These are phyloP conservation scores for Parascedosporium putredinis DNA, from an alignment of 2,329 filamentous ascomycete genomes.

Conservation along the genomic window DNA sequence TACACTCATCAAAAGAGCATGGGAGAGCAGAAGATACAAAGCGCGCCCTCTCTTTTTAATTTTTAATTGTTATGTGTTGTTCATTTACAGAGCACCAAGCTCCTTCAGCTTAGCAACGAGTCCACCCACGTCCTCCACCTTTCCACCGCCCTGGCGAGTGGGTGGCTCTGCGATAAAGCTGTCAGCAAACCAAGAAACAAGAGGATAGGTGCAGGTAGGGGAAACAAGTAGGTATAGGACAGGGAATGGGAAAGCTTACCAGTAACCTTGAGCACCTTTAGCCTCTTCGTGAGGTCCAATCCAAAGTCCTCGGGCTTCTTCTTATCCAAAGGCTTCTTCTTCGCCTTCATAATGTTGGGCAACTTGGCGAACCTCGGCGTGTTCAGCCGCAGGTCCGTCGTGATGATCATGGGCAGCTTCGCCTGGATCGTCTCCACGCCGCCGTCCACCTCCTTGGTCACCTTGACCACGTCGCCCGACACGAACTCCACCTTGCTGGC, in stretches of 20 bases:
- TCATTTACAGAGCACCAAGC: conserved; percentile 67
- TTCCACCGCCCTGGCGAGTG: conserved; percentile 80
- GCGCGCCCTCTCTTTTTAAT: too few relatives aligned
- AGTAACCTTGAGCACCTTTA: conserved; percentile 85
- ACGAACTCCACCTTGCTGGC: conserved; percentile 74
- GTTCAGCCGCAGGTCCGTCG: conserved; percentile 88
- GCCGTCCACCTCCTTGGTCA: conserved; percentile 89
- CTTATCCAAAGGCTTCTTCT: conserved; percentile 99
- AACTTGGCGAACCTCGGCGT: conserved; percentile 90
- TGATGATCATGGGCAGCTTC: conserved; percentile 85
- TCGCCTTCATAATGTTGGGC: conserved; percentile 99
- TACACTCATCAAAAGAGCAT: not conserved
- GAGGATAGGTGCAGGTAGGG: conserved; percentile 4
- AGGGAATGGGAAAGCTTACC: conserved; percentile 39
- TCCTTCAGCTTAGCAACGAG: conserved; percentile 91
- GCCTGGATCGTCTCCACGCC: conserved; percentile 82
- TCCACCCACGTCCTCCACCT: conserved; percentile 96
- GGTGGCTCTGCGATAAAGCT: conserved; percentile 55
- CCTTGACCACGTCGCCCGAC: conserved; percentile 58
- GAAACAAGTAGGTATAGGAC: not conserved
- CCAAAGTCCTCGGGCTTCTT: conserved; percentile 75
- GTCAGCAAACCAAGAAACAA: conserved; percentile 7
- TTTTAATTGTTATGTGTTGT: not conserved
- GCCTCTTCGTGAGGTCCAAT: conserved; percentile 59
- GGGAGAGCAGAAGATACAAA: too few relatives aligned